Base-by-base conservation (phyloP, 2,329 filamentous ascomycete species). In the Aspergillus sp. region DNA sequence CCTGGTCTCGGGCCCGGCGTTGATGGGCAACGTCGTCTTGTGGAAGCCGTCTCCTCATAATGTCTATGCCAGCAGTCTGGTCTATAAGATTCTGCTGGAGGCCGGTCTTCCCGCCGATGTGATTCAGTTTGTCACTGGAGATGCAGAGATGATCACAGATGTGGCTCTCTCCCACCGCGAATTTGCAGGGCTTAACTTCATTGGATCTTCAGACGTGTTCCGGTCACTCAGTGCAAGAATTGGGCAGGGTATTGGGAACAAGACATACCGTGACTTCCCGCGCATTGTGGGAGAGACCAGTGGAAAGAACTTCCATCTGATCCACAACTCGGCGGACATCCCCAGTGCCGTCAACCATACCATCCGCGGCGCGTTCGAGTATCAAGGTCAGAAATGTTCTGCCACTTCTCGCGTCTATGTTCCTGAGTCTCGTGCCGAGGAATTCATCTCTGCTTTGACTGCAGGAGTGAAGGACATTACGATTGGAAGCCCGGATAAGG, bases 1-100 rank as follows among this genome's bases (percentile, higher is more conserved):
- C 74, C 79, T 97, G 38, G 84, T 88, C 13, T 87, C 85, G 23
- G 87, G 88, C 0, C 92, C 93, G 5, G 91, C 91, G 0, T 77
- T 97, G 44, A 86, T 97, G 79, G 93, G 92, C 53, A 97, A 97
- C 71, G 93, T 97, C 1, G 91, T 96, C 3, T 77, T 97, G 34
- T 97, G 92, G 92, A 97, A 97, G 79, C 92, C 92, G 14, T 94
- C 89, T 11, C 90, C 93, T 61, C 88, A 80, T 20, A 89, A 91
- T 40, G 88, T 96, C 55, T 88, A 88, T 16, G 91, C 89, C 53
- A 96, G 91, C 78, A 92, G 87, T 82, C 77, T 97, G 47, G 78
- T 96, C 41, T 93, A 96, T 78, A 82, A 92, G 68, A 94, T 97
- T 69, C 81, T 97, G n/a, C 77, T 93, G 21, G 92, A 97, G 76